Base-by-base conservation (phyloP, 106 monocot species). In the Platanthera zijinensis region DNA sequence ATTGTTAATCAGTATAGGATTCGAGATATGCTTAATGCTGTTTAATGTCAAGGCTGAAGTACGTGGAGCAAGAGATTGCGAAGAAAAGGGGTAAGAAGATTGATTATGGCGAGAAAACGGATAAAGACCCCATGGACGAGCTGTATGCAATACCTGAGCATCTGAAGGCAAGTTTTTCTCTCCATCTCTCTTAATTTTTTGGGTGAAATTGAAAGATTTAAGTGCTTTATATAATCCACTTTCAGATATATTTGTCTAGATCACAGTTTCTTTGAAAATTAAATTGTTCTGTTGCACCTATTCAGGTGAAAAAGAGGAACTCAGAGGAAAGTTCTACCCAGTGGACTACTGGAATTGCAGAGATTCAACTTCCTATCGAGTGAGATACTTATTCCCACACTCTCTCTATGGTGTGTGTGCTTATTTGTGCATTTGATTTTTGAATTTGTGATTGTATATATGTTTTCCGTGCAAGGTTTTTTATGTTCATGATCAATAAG, bases 331-430 rank as follows among this genome's bases (percentile, higher is more conserved):
- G 91, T 73, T 99, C 91, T 8, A 94, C 94, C 5, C 97, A 99
- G 72, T 99, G 97, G 97, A 99, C 97, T 7, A 99, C 97, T 13
- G 97, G 97, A 19, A 99, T 99, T 75, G 97, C 97, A 6, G 97
- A 97, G 78, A 80, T 97, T 78, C 93, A 97, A 57, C 93, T 97
- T 6, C 97, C 97, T 1, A 93, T 97, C 30, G 97, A 94, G 97
- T 97, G 59, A 51, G 88, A 66, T 47, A 2, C 68, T 69, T 50
- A 11, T 12, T 21, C 46, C 7, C 32, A 14, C 1, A 46, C 66
- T 51, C 52, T 22, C 11, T 63, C 48, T 22, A 6, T 32, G 45
- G 69, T 5, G 30, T 39, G 12, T 69, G 45, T 69, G 62, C 22
- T 63, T 63, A 10, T 63, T 63, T 63, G 62, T 63, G 22, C 10